These are phyloP conservation scores for Sungouiozyma intestinalis DNA, from an alignment of 805 yeast species.

Conservation along the genomic window DNA sequence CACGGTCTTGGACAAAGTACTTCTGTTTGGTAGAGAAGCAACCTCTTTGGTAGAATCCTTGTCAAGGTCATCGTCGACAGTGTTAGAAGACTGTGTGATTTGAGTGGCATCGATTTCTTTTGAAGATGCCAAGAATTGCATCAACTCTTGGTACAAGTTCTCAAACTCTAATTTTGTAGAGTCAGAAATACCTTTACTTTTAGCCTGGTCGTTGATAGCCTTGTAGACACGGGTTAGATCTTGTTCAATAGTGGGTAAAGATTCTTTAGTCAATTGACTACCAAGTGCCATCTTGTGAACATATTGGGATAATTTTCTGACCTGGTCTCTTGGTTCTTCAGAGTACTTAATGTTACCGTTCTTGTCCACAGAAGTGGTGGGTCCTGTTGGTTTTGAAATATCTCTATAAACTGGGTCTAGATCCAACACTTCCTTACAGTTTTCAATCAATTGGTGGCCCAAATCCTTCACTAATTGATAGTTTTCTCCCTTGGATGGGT, in stretches of 20 bases:
- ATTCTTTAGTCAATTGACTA: conserved; percentile 61
- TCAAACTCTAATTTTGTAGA: conserved; percentile 63
- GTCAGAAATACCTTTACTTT: conserved; percentile 35
- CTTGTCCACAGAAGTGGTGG: conserved; percentile 76
- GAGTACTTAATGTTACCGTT: conserved; percentile 80
- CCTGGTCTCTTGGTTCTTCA: conserved; percentile 81
- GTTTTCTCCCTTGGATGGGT: conserved; percentile 76
- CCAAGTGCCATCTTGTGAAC: conserved; percentile 96
- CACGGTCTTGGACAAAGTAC: conserved; percentile 62
- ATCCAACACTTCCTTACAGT: conserved; percentile 77
- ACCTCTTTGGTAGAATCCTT: conserved; percentile 62
- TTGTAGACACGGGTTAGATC: conserved; percentile 76
- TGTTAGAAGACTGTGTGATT: conserved; percentile 46
- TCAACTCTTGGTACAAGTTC: conserved; percentile 57
- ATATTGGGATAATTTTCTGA: conserved; percentile 90
- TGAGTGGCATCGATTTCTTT: conserved; percentile 62
- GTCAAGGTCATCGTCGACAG: conserved; percentile 39
- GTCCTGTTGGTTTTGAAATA: conserved; percentile 89
- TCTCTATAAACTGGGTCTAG: conserved; percentile 91
- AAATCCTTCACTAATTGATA: conserved; percentile 81
- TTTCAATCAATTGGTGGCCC: conserved; percentile 90
- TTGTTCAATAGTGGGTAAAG: conserved; percentile 71
- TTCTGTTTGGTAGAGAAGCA: conserved; percentile 68
- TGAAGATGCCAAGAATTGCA: conserved; percentile 56
- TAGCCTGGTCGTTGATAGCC: conserved; percentile 66